These are phyloP conservation scores for Haplosporangium sp. DNA, from an alignment of 371 early-diverging fungal genomes.

Conservation along the genomic window DNA sequence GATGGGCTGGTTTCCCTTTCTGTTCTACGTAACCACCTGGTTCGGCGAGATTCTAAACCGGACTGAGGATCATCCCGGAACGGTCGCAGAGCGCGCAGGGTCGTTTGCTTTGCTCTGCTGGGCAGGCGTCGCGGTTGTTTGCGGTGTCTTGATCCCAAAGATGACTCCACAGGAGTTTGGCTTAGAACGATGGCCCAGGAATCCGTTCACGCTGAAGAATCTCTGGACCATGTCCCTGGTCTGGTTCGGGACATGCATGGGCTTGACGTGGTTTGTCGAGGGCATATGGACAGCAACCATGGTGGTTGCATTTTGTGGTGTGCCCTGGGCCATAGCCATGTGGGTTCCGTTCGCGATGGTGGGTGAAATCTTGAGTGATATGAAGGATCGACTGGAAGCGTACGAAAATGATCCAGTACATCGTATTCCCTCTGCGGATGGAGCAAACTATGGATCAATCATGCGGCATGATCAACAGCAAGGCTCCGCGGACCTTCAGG, in stretches of 20 bases:
- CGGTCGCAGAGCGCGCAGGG: slow-evolving; percentile 71
- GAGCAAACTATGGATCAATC: neutral
- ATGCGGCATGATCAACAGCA: neutral
- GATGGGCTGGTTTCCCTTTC: slow-evolving; percentile 87
- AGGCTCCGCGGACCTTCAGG: neutral
- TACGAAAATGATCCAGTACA: neutral
- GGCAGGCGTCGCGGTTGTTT: slow-evolving; percentile 71
- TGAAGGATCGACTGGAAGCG: slow-evolving; percentile 36
- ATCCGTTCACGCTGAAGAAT: slow-evolving; percentile 60
- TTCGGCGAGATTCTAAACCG: slow-evolving; percentile 67
- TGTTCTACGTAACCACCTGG: slow-evolving; percentile 72
- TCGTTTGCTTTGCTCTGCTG: slow-evolving; percentile 78
- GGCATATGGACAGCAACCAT: slow-evolving; percentile 64
- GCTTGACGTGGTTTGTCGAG: slow-evolving; percentile 66
- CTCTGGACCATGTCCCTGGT: slow-evolving; percentile 71
- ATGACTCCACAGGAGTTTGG: slow-evolving; percentile 52
- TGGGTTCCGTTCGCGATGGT: slow-evolving; percentile 87
- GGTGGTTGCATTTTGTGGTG: slow-evolving; percentile 72
- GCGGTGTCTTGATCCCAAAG: slow-evolving; percentile 68
- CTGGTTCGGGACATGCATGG: slow-evolving; percentile 65
- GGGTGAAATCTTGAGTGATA: slow-evolving; percentile 71
- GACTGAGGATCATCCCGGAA: slow-evolving; percentile 57
- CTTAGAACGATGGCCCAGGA: slow-evolving; percentile 37
- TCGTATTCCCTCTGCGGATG: neutral
- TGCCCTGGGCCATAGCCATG: slow-evolving; percentile 80